phyloP scores from a whole-genome alignment of 1,284 basidiomycete species.

The Malassezia caprae region DNA sequence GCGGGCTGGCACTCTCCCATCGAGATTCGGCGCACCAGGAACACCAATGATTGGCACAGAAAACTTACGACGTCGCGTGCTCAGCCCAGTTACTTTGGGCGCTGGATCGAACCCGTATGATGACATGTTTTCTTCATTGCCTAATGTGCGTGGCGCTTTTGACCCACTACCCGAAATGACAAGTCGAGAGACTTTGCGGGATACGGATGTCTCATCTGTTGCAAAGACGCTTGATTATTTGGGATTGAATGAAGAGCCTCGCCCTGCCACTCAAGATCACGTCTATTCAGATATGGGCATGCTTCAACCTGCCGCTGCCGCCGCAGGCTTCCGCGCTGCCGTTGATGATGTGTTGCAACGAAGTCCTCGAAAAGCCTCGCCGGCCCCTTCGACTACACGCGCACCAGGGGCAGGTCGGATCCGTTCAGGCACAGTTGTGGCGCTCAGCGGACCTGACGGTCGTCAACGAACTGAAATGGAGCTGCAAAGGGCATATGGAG shows the following conservation, averaged over 20 bases:
- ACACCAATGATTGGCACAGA: neutral
- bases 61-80: neutral
- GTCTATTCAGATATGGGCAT: neutral
- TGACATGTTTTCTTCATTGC: neutral
- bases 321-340: neutral
- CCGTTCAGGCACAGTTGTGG: slow-evolving; percentile 43
- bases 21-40: slow-evolving; percentile 6
- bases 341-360: neutral
- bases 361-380: neutral
- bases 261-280: slow-evolving; percentile 4
- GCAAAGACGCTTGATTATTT: slow-evolving; percentile 35
- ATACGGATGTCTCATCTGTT: neutral
- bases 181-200: neutral
- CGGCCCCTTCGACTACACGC: neutral
- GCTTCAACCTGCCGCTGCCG: neutral
- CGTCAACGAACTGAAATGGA: slow-evolving; percentile 36
- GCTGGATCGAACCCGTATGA: neutral
- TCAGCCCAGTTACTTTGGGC: neutral
- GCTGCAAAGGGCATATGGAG: slow-evolving; percentile 19
- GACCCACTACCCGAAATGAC: neutral
- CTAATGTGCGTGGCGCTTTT: neutral
- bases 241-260: slow-evolving; percentile 20
- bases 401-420: slow-evolving; percentile 20
- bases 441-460: slow-evolving; percentile 33
- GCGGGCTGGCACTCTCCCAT: slow-evolving; percentile 13